Base-by-base conservation (phyloP, 2,329 filamentous ascomycete species). In the Nothophaeocryptopus gaeumannii region DNA sequence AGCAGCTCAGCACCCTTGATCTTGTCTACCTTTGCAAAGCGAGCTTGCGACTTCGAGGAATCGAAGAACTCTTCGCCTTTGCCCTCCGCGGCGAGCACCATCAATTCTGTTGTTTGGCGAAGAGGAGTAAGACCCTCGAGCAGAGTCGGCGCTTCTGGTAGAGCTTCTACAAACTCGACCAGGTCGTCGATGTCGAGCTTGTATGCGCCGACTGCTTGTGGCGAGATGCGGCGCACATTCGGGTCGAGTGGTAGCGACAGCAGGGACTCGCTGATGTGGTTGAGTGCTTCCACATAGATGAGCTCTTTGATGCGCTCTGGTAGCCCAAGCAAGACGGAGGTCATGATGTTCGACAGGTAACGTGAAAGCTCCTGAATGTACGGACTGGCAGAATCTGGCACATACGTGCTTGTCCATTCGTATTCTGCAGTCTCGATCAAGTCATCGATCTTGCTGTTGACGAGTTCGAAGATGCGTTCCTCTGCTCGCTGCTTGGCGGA, bases 401-500 rank as follows among this genome's bases (percentile, higher is more conserved):
- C 74, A 5, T 77, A 81, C 3, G 78, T 75, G 7, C 80, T 76
- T 70, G 79, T 81, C 86, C 93, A 99, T 68, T 97, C 89, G 67
- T 99, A 99, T 71, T 99, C 93, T 30, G 93, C 92, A 0, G 91
- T 97, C 62, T 96, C 92, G 47, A 99, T 88, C 9, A 99, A 80
- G 67, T 99, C 93, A 65, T 97, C 92, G 62, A 99, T 97, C 74
- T 99, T 99, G 50, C 88, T 95, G 72, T 99, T 97, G 56, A 99
- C 93, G 0, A 99, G 80, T 71, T 99, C 95, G 65, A 99, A 99
- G 50, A 99, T 97, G 31, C 95, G 86, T 72, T 96, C 96, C 67
- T 96, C 92, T 0, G 93, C 93, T 1, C 87, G 90, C 73, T 97
- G 96, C 72, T 96, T 96, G 66, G 95, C 91, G 62, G 80, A 84